phyloP scores from a whole-genome alignment of 1,139 yeast genomes.

The Hansenula lynferdii region DNA sequence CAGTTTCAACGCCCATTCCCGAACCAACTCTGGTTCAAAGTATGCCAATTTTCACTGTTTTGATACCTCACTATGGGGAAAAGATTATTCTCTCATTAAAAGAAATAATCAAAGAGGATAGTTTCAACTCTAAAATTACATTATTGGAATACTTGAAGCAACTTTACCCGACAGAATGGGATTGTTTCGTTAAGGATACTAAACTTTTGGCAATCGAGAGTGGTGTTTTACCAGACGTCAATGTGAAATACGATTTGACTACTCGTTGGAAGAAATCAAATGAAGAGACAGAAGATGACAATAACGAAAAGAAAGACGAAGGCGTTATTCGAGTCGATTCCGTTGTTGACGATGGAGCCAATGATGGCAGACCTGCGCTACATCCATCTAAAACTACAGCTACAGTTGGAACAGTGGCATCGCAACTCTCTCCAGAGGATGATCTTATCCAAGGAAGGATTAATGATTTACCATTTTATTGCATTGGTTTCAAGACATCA shows the following conservation, averaged over 20 bases:
- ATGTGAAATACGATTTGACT: constrained; percentile 15
- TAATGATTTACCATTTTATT: constrained; percentile 62
- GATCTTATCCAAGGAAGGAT: constrained; percentile 34
- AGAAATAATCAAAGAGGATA: constrained; percentile 65
- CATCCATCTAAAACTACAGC: no score
- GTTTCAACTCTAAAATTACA: constrained; percentile 54
- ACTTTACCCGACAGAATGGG: constrained; percentile 72
- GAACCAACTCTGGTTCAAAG: constrained; percentile 66
- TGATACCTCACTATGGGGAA: constrained; percentile 83
- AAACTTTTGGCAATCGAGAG: constrained; percentile 34
- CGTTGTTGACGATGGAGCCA: neutral
- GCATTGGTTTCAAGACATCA: constrained; percentile 66
- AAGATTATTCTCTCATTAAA: constrained; percentile 59
- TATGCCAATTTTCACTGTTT: constrained; percentile 81
- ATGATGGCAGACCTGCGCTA: no score
- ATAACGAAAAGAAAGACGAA: no score
- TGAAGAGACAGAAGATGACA: constrained; percentile 11
- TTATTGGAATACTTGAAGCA: constrained; percentile 70
- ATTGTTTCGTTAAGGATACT: constrained; percentile 62
- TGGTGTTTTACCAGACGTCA: constrained; percentile 19
- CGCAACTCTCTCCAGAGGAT: constrained; percentile 25
- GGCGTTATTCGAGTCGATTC: no score
- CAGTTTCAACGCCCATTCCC: constrained; percentile 71
- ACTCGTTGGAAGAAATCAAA: constrained; percentile 10
- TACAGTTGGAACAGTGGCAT: no score